Percentiles rank a stretch among this genome's conserved stretches.
Conservation (phyloP, 768 basidiomycete species). For the Harrya chromipes region DNA sequence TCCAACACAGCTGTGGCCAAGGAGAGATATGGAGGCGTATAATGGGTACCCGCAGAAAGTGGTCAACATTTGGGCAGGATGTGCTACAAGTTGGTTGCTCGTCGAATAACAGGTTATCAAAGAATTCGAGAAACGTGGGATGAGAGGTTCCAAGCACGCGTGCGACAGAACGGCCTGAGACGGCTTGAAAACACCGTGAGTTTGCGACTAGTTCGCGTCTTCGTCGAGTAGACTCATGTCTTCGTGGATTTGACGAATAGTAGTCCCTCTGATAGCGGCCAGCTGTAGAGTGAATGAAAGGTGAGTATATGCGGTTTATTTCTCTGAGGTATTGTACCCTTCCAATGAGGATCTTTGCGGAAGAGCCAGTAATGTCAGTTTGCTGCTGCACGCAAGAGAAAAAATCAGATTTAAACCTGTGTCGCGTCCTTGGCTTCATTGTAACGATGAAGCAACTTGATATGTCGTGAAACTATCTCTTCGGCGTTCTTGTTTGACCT, state of each 20-base stretch:
- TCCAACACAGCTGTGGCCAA: constrained; percentile 57
- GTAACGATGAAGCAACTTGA: constrained; percentile 68
- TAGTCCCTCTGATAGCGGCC: constrained; percentile 65
- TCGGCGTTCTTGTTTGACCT: constrained; percentile 50
- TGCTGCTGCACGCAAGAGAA: background rate
- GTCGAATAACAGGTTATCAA: constrained; percentile 12
- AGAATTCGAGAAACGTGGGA: background rate
- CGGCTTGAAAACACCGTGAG: background rate
- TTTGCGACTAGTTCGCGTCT: constrained; percentile 41
- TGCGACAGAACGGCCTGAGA: background rate
- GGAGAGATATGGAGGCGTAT: constrained; percentile 7
- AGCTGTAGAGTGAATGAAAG: constrained; percentile 43
- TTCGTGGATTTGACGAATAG: constrained; percentile 69
- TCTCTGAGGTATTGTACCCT: constrained; percentile 44
- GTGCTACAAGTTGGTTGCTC: constrained; percentile 34
- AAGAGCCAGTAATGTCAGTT: constrained; percentile 1
- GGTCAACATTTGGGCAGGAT: constrained; percentile 27
- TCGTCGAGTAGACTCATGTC: constrained; percentile 61
- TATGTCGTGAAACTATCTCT: constrained; percentile 61
- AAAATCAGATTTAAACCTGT: constrained; percentile 45
- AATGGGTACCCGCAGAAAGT: constrained; percentile 13
- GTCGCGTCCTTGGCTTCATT: constrained; percentile 84
- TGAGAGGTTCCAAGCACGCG: background rate
- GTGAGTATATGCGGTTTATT: constrained; percentile 9
- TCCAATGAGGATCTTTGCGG: constrained; percentile 68